Conservation (phyloP, 2,329 filamentous ascomycete genomes). For the Cladorrhinum sp. region DNA sequence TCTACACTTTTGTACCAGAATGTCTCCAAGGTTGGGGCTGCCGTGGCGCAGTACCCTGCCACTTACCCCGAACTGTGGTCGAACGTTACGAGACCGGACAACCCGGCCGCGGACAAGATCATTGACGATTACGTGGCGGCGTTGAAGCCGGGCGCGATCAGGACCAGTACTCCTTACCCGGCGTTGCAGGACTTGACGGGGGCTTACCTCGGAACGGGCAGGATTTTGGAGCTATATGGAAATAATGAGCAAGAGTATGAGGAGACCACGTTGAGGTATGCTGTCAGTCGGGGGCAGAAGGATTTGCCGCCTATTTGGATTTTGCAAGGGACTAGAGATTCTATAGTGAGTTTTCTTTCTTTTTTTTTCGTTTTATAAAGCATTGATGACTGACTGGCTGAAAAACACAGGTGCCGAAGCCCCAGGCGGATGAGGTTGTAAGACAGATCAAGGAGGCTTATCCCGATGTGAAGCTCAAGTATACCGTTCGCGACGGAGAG, state of each 20-base stretch:
- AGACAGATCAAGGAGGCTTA: constrained; percentile 7
- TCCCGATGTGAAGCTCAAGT: constrained; percentile 18
- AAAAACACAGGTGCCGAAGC: constrained; percentile 10
- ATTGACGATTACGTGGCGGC: constrained; percentile 13
- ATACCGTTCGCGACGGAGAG: constrained; percentile 20
- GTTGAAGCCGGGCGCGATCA: constrained; percentile 4
- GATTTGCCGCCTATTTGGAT: constrained; percentile 21
- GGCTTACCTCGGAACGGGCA: constrained; percentile 6
- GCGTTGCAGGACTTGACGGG: constrained; percentile 4
- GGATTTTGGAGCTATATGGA: constrained; percentile 18
- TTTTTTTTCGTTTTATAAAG: background rate
- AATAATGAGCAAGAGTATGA: constrained; percentile 17
- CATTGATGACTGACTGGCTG: background rate
- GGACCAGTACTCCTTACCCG: constrained; percentile 17
- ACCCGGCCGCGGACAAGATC: background rate
- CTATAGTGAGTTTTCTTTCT: constrained; percentile 14
- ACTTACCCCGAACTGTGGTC: constrained; percentile 19
- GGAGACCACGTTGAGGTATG: constrained; percentile 10
- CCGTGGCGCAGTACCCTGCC: constrained; percentile 22
- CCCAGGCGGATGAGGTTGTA: constrained; percentile 21
- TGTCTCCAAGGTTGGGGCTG: constrained; percentile 19
- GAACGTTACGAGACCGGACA: background rate
- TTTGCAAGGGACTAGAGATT: constrained; percentile 23
- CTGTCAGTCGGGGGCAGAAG: constrained; percentile 12
- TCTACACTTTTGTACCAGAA: constrained; percentile 23